phyloP scores from a whole-genome alignment of 768 basidiomycete genomes.

The Lentinus brumalis region DNA sequence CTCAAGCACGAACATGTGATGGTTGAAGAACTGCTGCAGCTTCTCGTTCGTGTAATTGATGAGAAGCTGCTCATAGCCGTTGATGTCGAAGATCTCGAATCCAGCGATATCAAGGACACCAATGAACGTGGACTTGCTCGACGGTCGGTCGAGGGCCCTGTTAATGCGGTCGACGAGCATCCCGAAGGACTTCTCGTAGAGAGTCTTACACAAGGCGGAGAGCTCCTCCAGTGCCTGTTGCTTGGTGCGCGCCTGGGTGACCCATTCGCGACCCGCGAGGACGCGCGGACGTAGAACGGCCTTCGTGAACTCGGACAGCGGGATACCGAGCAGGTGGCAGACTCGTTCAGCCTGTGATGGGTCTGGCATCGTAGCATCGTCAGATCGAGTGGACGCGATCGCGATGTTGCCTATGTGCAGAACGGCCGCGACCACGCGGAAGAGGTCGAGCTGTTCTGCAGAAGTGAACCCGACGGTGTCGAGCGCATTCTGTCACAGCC shows the following conservation, averaged over 20 bases:
- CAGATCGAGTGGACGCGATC: constrained; percentile 75
- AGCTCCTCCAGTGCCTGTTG: constrained; percentile 95
- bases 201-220: constrained; percentile 85
- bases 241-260: constrained; percentile 87
- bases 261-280: constrained; percentile 96
- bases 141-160: constrained; percentile 88
- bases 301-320: constrained; percentile 83
- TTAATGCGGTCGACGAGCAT: constrained; percentile 94
- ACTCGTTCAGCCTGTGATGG: constrained; percentile 85
- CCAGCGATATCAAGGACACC: constrained; percentile 99
- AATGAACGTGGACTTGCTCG: constrained; percentile 91
- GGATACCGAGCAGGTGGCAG: constrained; percentile 89
- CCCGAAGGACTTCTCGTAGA: constrained; percentile 97
- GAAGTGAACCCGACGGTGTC: constrained; percentile 87
- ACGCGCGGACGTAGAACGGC: constrained; percentile 88
- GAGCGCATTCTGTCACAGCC: constrained; percentile 62
- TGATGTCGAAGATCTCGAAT: constrained; percentile 95
- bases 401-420: constrained; percentile 94
- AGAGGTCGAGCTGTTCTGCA: constrained; percentile 87
- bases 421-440: constrained; percentile 91
- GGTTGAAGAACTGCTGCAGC: constrained; percentile 97
- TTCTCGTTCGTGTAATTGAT: constrained; percentile 99
- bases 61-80: constrained; percentile 95
- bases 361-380: constrained; percentile 78
- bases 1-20: constrained; percentile 99